Evolutionary conservation across 1,284 basidiomycete genomes (phyloP), one percentile per base, ranked within the genome.

Genomic region (Heterobasidion occidentale): DNA sequence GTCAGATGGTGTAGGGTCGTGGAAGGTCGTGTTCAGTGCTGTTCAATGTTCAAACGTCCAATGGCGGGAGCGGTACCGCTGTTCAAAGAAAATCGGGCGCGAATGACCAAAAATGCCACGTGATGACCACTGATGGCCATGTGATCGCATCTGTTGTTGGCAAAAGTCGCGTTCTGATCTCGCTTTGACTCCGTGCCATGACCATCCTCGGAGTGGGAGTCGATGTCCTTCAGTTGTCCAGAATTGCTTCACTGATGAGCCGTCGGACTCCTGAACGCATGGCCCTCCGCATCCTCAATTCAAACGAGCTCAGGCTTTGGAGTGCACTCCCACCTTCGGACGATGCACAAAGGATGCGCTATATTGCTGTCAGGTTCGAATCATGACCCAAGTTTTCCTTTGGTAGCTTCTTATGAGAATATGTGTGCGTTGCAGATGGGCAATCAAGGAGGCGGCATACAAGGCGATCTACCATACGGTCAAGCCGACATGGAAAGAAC

Each of bases 371-470:
- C 44, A 76, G 88, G 88, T 89, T 67, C 36, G 77, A 45, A 45
- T 17, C 42, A 48, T 48, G n/a, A 11, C 9, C 27, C 3, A n/a
- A 14, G 46, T 17, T 36, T 12, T 27, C 38, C 44, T 44, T 51
- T 52, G 55, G 38, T 11, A 15, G 34, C 19, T 9, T 17, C 42
- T 20, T 46, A 38, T 50, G 35, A 49, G 11, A 38, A 12, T 17
- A 45, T 53, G 11, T 19, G 33, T 2, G 9, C 14, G 34, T 34
- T 8, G 19, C 56, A 93, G 90, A 36, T 94, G 90, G 90, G 80
- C 85, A 49, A 76, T 89, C 38, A 97, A 97, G 66, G 94, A 96
- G 72, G 91, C 94, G 0, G 84, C 88, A 0, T 95, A 94, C 75
- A 96, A 97, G 68, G 91, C 94, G 0, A 65, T 94, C 56, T 92